phyloP scores from a whole-genome alignment of 352 stramenopile species.

The Phytophthora chlamydospora region DNA sequence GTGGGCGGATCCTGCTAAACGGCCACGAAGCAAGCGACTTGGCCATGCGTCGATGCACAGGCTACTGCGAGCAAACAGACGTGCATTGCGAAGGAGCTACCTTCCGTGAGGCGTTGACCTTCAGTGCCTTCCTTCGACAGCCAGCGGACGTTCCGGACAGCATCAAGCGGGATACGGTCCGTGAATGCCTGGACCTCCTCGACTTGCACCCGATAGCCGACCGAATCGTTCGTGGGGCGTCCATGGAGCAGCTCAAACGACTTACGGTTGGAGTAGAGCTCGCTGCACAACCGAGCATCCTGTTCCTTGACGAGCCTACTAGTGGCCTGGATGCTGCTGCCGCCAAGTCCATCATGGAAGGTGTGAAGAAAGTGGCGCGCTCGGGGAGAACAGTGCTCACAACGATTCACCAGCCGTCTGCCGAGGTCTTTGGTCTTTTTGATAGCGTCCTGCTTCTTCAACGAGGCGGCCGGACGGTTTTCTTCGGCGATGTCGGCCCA shows the following conservation, averaged over 20 bases:
- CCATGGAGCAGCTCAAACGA: constrained; percentile 58
- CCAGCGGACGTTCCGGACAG: constrained; percentile 37
- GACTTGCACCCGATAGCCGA: constrained; percentile 63
- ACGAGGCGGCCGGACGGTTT: constrained; percentile 52
- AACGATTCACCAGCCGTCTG: constrained; percentile 47
- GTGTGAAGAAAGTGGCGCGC: constrained; percentile 64
- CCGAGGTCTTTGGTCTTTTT: constrained; percentile 79
- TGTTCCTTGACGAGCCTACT: constrained; percentile 67
- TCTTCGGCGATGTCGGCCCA: constrained; percentile 57
- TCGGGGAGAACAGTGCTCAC: constrained; percentile 79
- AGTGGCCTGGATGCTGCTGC: constrained; percentile 73
- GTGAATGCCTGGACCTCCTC: constrained; percentile 89
- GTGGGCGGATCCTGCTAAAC: constrained; percentile 62
- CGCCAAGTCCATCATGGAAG: constrained; percentile 71
- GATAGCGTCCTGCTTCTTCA: constrained; percentile 85
- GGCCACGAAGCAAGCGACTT: constrained; percentile 50
- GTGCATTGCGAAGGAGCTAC: constrained; percentile 66
- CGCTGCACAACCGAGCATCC: constrained; percentile 47
- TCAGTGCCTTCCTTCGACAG: constrained; percentile 86
- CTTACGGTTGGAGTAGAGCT: constrained; percentile 58
- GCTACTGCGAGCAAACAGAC: constrained; percentile 63
- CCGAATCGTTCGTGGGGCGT: constrained; percentile 45
- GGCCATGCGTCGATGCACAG: constrained; percentile 51
- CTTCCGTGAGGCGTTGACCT: constrained; percentile 89
- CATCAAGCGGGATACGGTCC: constrained; percentile 46